A percentile compares a stretch with the other conserved stretches of the same genome.
Evolutionary conservation across 345 rosid genomes (phyloP).

Genomic region (Eucalyptus shirleyi): DNA sequence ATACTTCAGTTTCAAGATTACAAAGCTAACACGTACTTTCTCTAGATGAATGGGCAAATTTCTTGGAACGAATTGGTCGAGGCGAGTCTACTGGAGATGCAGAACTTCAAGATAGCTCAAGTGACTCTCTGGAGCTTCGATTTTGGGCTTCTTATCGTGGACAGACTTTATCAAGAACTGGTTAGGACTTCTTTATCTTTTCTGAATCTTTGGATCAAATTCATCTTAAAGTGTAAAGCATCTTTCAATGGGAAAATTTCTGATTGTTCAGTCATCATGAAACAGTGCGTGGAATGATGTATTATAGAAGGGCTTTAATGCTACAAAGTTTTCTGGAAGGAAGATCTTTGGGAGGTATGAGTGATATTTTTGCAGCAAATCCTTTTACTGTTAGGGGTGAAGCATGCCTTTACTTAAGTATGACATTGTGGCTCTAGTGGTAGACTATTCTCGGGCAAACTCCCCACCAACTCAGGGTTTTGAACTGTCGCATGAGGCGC

Average conservation of each 20-base stretch:
- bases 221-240: neutral
- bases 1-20: neutral
- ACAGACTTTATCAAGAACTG: slow-evolving; percentile 95
- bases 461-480: slow-evolving; percentile 49
- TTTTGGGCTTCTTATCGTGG: slow-evolving; percentile 98
- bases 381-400: neutral
- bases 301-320: slow-evolving; percentile 96
- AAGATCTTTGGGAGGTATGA: slow-evolving; percentile 67
- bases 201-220: neutral
- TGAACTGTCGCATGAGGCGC: slow-evolving; percentile 66
- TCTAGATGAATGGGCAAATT: slow-evolving; percentile 98
- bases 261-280: neutral
- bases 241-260: neutral
- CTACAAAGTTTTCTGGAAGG: slow-evolving; percentile 86
- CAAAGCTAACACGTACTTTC: neutral
- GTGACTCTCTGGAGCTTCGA: slow-evolving; percentile 89
- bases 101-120: slow-evolving; percentile 66
- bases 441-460: slow-evolving; percentile 31
- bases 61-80: slow-evolving; percentile 83
- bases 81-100: slow-evolving; percentile 52
- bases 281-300: slow-evolving; percentile 99
- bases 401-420: neutral
- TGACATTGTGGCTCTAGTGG: slow-evolving; percentile 29
- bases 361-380: neutral
- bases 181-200: slow-evolving; percentile 17